Evolutionary conservation across 164 flowering plant genomes (phyloP), one percentile per base, ranked within the genome.

Genomic region (Magnolia sinica): DNA sequence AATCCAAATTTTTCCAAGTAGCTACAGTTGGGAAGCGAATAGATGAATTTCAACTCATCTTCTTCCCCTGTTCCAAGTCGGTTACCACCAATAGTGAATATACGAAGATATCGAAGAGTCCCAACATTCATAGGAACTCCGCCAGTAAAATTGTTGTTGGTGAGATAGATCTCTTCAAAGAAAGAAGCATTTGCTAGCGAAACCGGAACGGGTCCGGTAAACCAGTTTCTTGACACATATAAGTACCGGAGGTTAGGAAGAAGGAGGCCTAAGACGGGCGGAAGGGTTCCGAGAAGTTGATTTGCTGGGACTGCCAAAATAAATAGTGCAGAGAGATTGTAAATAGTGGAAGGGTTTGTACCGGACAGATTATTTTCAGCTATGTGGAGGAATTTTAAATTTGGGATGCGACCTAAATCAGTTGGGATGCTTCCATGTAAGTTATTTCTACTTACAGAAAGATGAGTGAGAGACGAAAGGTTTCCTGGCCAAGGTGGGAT

Each of bases 21-120:
- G 31, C 70, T 78, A 13, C 78, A 73, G 9, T 76, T 84, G 8
- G 74, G 31, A 50, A 80, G 59, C 20, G 77, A 78, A 69, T 6
- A n/a, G 7, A 84, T n/a, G 27, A 84, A 84, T n/a, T 9, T 68
- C 37, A 84, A 64, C 11, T 76, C 82, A 59, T 68, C 71, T 2
- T 31, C 18, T 13, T 20, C 13, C 19, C 59, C 71, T 11, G 7
- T 72, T 50, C 80, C 85, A 27, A 80, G 52, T 14, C 20, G 6
- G 51, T 81, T 81, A 0, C 4, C 24, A 1, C 16, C 29, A 4
- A 78, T 0, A 2, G 59, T 24, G 27, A 74, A 5, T 10, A 10
- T 11, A 0, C 11, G 2, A 0, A 78, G 64, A 3, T 19, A 0
- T 9, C 8, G 13, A 0, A 72, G 13, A 7, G 8, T 50, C 14